Percentiles rank a stretch among this genome's conserved stretches.
Evolutionary conservation across 2,329 filamentous ascomycete genomes (phyloP).

Genomic region (Apiospora arundinis): DNA sequence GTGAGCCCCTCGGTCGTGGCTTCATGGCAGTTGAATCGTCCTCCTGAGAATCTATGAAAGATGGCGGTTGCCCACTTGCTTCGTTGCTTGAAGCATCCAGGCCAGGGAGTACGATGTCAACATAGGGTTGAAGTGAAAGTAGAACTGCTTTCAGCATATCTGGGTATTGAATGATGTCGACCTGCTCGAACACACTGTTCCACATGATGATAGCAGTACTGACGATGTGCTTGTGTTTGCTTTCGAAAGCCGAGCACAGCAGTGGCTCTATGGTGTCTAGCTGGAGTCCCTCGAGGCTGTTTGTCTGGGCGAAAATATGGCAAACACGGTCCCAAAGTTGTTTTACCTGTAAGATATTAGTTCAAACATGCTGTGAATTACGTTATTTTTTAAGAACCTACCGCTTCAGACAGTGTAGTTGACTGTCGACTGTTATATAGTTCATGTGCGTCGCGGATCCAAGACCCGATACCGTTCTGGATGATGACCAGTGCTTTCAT

Average conservation of each 20-base stretch:
- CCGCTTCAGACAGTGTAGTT: constrained; percentile 48
- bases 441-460: constrained; percentile 65
- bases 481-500: constrained; percentile 63
- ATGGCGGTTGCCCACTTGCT: constrained; percentile 46
- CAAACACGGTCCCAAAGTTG: constrained; percentile 58
- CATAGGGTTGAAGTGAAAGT: constrained; percentile 61
- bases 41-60: constrained; percentile 58
- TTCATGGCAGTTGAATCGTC: constrained; percentile 49
- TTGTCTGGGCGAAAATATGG: constrained; percentile 43
- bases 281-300: constrained; percentile 49
- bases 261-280: constrained; percentile 61
- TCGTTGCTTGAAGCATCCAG: constrained; percentile 46
- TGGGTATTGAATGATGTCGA: constrained; percentile 68
- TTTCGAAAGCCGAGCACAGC: constrained; percentile 62
- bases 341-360: constrained; percentile 46
- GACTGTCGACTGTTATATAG: constrained; percentile 49
- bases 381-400: constrained; percentile 44
- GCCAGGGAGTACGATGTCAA: constrained; percentile 54
- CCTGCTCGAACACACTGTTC: constrained; percentile 72
- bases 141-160: constrained; percentile 67
- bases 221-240: constrained; percentile 61
- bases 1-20: constrained; percentile 31
- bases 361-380: too few relatives aligned
- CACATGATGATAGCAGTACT: constrained; percentile 62
- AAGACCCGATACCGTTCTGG: constrained; percentile 66